Percentiles rank a stretch among this genome's conserved stretches.
phyloP scores from a whole-genome alignment of 495 filamentous ascomycete genomes.

The Cudoniella acicularis region DNA sequence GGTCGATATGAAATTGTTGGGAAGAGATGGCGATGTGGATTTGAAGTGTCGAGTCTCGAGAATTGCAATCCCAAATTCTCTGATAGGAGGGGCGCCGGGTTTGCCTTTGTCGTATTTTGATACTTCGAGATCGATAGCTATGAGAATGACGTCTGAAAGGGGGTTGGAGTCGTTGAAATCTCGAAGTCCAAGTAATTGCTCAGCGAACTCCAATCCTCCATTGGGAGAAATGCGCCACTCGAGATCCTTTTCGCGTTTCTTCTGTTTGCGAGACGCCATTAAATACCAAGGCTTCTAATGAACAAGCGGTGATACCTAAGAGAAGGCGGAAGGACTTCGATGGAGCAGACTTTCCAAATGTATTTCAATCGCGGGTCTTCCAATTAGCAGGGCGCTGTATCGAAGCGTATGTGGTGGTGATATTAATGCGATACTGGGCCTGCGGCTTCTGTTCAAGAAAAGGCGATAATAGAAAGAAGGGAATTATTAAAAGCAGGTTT shows the following conservation, averaged over 20 bases:
- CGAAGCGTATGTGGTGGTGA: too few relatives aligned
- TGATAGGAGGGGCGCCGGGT: constrained; percentile 6
- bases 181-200: constrained; percentile 6
- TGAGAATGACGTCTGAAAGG: background rate
- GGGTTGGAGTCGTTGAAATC: background rate
- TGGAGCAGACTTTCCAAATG: background rate
- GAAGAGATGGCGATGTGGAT: background rate
- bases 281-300: background rate
- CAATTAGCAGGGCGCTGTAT: too few relatives aligned
- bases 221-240: background rate
- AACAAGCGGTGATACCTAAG: background rate
- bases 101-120: background rate
- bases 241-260: constrained; percentile 1
- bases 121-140: constrained; percentile 13
- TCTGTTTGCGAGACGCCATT: constrained; percentile 5
- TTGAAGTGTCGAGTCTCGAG: constrained; percentile 9
- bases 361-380: background rate
- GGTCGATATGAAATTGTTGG: constrained; percentile 4
- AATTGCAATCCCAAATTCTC: constrained; percentile 16
- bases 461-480: too few relatives aligned
- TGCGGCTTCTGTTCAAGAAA: too few relatives aligned
- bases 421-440: too few relatives aligned
- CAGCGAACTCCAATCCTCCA: background rate
- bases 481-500: too few relatives aligned
- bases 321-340: too few relatives aligned